phyloP scores from a whole-genome alignment of 163 green algal species.

The Scenedesmus sp. region DNA sequence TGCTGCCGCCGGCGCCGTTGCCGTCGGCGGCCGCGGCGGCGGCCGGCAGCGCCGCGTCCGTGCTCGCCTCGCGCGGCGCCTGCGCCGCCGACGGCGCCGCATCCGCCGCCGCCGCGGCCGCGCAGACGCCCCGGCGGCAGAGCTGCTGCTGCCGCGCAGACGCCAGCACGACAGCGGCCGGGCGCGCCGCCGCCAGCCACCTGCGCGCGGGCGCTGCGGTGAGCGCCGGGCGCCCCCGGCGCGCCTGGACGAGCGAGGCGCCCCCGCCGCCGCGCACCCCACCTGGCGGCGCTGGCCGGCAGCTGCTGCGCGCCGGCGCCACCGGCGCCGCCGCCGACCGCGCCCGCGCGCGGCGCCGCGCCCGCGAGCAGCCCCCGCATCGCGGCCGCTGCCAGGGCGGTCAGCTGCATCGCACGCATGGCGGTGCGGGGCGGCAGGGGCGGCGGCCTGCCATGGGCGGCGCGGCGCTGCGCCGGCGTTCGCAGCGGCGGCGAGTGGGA shows the following conservation, averaged over 20 bases:
- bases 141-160: not conserved
- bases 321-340: too few species aligned
- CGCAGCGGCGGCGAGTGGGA: too few species aligned
- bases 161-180: not conserved
- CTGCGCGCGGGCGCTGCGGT: not conserved
- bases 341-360: too few species aligned
- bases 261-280: too few species aligned
- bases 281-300: not conserved
- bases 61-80: not conserved
- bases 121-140: not conserved
- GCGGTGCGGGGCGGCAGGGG: too few species aligned
- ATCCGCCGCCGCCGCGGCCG: not conserved
- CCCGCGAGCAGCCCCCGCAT: too few species aligned
- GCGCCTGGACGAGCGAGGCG: too few species aligned
- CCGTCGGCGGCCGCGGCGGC: not conserved
- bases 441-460: too few species aligned
- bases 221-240: too few species aligned
- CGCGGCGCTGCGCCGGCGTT: too few species aligned
- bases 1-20: slow-evolving; percentile 20
- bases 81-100: not conserved
- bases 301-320: not conserved
- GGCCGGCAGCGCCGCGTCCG: not conserved
- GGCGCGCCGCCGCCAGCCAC: slow-evolving; percentile 4
- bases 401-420: too few species aligned
- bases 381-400: too few species aligned